A percentile compares a stretch with the other conserved stretches of the same genome.
These are phyloP conservation scores for Plicaturopsis crispa DNA, from an alignment of 768 basidiomycete genomes.

Conservation along the genomic window DNA sequence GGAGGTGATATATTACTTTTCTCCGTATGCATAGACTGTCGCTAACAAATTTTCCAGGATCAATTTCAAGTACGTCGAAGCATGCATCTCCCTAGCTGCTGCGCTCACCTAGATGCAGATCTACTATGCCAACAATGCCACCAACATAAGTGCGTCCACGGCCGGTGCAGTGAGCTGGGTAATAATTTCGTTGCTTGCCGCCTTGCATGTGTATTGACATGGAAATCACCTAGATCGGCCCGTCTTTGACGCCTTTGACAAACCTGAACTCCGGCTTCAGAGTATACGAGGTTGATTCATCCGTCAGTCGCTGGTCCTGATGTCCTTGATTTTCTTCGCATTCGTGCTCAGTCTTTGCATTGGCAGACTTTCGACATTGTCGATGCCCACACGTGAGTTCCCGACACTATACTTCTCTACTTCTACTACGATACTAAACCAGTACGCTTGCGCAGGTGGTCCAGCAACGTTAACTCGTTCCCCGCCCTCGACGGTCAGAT, in stretches of 20 bases:
- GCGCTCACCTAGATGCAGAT: conserved; percentile 31
- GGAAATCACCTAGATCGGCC: conserved; percentile 42
- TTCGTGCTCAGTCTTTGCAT: conserved; percentile 1
- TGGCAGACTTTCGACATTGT: conserved; percentile 67
- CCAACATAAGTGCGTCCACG: conserved; percentile 43
- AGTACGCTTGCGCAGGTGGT: conserved; percentile 43
- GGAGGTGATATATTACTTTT: no score
- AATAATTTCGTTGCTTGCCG: conserved; percentile 10
- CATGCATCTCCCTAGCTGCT: neutral
- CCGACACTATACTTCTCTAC: neutral
- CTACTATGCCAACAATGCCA: conserved; percentile 68
- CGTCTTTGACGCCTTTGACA: conserved; percentile 61
- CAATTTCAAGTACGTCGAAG: neutral
- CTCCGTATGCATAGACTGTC: conserved; percentile 9
- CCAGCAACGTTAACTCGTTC: conserved; percentile 52
- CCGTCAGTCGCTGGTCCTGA: no score
- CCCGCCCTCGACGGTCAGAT: conserved; percentile 47
- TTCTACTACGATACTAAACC: conserved; percentile 1
- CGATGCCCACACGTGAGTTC: conserved; percentile 66
- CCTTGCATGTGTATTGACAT: conserved; percentile 25
- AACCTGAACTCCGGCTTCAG: conserved; percentile 72
- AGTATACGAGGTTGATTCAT: conserved; percentile 29
- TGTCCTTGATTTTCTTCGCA: no score
- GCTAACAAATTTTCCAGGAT: neutral
- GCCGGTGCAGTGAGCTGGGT: conserved; percentile 52